Percentiles rank a stretch among this genome's conserved stretches.
Conservation (phyloP, 257 asterid species). For the Pogostemon cablin region DNA sequence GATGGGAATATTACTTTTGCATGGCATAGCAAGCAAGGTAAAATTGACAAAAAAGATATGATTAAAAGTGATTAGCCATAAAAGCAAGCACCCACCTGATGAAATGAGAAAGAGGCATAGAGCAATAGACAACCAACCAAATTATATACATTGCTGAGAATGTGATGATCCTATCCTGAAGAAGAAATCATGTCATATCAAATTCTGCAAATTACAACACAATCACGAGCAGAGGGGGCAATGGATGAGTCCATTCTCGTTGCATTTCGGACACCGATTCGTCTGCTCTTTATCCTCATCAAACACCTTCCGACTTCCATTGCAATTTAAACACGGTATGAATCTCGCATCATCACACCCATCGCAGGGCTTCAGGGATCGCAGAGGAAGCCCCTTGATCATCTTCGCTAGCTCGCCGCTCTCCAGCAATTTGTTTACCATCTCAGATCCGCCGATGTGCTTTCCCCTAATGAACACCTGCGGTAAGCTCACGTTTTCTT, state of each 20-base stretch:
- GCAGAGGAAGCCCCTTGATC: constrained; percentile 49
- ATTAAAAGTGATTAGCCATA: too few relatives aligned
- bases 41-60: too few relatives aligned
- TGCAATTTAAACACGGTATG: constrained; percentile 53
- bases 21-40: too few relatives aligned
- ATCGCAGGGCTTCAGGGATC: constrained; percentile 45
- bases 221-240: constrained; percentile 57
- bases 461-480: constrained; percentile 74
- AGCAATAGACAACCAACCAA: too few relatives aligned
- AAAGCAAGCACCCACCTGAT: too few relatives aligned
- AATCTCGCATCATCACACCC: constrained; percentile 59
- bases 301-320: constrained; percentile 58
- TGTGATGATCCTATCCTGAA: too few relatives aligned
- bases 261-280: constrained; percentile 55
- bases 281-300: constrained; percentile 51
- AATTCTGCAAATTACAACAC: neutral
- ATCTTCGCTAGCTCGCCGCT: constrained; percentile 49
- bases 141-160: too few relatives aligned
- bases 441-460: constrained; percentile 59
- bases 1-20: too few relatives aligned
- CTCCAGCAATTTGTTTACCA: constrained; percentile 51
- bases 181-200: too few relatives aligned
- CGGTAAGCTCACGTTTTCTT: constrained; percentile 52
- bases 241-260: constrained; percentile 80
- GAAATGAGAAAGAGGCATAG: too few relatives aligned